Evolutionary conservation across 108 stramenopile genomes (phyloP).

Genomic region (Mayamaea pseudoterrestris): DNA sequence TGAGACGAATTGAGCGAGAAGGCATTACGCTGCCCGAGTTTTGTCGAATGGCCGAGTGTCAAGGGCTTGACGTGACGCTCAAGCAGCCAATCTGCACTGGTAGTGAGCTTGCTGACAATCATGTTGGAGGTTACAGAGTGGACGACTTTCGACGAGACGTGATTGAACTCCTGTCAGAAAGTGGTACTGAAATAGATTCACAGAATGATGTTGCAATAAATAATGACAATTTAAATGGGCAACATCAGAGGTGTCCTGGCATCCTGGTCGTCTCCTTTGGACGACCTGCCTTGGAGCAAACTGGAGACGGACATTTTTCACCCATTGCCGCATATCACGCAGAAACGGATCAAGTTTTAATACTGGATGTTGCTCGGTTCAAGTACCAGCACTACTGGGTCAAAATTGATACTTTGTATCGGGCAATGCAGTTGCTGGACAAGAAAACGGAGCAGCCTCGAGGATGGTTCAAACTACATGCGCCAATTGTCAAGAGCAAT

Average conservation of each 20-base stretch:
- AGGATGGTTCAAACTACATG: constrained; percentile 36
- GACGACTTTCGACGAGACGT: background rate
- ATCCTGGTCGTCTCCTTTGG: constrained; percentile 55
- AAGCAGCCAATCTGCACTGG: constrained; percentile 28
- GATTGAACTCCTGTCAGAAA: background rate
- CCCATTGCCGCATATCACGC: constrained; percentile 77
- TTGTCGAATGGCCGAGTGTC: constrained; percentile 52
- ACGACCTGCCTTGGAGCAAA: constrained; percentile 63
- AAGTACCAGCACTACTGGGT: constrained; percentile 94
- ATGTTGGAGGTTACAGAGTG: background rate
- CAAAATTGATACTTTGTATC: constrained; percentile 29
- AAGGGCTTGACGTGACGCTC: constrained; percentile 39
- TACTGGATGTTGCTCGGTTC: constrained; percentile 81
- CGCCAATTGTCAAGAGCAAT: background rate
- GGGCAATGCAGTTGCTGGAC: constrained; percentile 54
- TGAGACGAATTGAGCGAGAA: constrained; percentile 51
- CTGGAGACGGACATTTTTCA: constrained; percentile 92
- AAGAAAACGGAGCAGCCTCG: constrained; percentile 54
- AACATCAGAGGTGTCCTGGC: background rate
- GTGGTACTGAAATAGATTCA: background rate
- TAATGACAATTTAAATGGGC: background rate
- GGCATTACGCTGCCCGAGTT: constrained; percentile 64
- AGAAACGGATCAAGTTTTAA: constrained; percentile 51
- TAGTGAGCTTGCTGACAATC: background rate
- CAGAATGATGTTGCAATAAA: background rate